Percentiles rank a stretch among this genome's conserved stretches.
phyloP scores from a whole-genome alignment of 2,329 filamentous ascomycete species.

The Ophiostoma piceae region DNA sequence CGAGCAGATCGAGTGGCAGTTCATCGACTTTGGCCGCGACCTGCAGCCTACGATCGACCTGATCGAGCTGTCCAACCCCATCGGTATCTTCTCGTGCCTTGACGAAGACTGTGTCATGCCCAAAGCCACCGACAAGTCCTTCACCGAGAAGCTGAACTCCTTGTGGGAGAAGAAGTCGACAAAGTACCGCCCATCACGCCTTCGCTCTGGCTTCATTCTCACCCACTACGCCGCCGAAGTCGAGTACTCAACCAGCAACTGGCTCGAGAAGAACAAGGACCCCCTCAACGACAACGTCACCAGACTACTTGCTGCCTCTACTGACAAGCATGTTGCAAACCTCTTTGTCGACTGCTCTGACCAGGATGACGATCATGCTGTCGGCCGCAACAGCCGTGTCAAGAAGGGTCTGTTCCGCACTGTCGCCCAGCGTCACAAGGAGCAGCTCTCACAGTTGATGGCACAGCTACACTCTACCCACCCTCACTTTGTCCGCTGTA shows the following conservation, averaged over 20 bases:
- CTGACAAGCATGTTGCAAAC: conserved; percentile 73
- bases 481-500: conserved; percentile 96
- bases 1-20: conserved; percentile 99
- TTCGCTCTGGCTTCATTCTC: conserved; percentile 88
- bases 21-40: conserved; percentile 97
- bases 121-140: conserved; percentile 93
- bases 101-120: conserved; percentile 99
- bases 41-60: conserved; percentile 96
- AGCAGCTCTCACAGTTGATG: conserved; percentile 97
- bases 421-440: conserved; percentile 93
- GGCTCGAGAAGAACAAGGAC: conserved; percentile 99
- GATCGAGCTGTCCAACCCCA: conserved; percentile 92
- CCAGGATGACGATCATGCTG: conserved; percentile 61
- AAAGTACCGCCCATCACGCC: conserved; percentile 84
- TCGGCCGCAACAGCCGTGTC: conserved; percentile 68
- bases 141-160: conserved; percentile 95
- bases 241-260: conserved; percentile 89
- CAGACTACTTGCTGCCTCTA: conserved; percentile 74
- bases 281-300: conserved; percentile 97
- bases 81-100: conserved; percentile 96
- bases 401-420: conserved; percentile 98
- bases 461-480: conserved; percentile 89
- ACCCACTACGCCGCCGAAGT: conserved; percentile 98
- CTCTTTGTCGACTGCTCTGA: conserved; percentile 85
- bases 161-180: conserved; percentile 94